Percentiles rank a stretch among this genome's conserved stretches.
These are phyloP conservation scores for Globisporangium radiosum DNA, from an alignment of 352 stramenopile species.

Conservation along the genomic window DNA sequence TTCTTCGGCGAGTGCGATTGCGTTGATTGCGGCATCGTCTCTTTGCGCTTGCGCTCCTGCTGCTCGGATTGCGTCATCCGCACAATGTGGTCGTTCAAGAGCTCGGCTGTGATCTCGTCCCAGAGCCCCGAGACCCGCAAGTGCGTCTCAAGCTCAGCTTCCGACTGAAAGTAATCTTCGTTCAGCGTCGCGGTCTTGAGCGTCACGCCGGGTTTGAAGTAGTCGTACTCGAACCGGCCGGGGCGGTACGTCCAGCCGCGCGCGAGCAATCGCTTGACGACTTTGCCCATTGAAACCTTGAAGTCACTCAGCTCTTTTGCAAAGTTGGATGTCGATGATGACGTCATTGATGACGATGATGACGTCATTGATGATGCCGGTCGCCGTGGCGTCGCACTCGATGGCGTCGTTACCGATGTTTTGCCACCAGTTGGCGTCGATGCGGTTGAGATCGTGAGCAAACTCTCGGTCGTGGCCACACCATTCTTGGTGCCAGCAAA, in stretches of 20 bases:
- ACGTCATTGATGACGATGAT: too few species aligned
- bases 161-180: slow-evolving; percentile 77
- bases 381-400: neutral
- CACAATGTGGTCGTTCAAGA: slow-evolving; percentile 22
- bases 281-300: slow-evolving; percentile 51
- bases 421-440: neutral
- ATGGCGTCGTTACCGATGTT: neutral
- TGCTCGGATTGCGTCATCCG: slow-evolving; percentile 5
- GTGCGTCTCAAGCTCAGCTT: slow-evolving; percentile 54
- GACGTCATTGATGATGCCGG: neutral
- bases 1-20: slow-evolving; percentile 10
- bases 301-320: slow-evolving; percentile 10
- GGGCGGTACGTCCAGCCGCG: slow-evolving; percentile 68
- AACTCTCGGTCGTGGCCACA: neutral
- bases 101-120: slow-evolving; percentile 43
- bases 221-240: slow-evolving; percentile 78
- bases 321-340: neutral
- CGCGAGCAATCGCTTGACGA: slow-evolving; percentile 40
- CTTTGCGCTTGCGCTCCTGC: slow-evolving; percentile 28
- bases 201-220: slow-evolving; percentile 67
- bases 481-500: neutral
- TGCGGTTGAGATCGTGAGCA: neutral
- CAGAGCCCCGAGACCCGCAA: slow-evolving; percentile 59
- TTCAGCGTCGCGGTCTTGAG: slow-evolving; percentile 38
- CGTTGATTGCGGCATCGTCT: slow-evolving; percentile 6